phyloP scores from a whole-genome alignment of 768 basidiomycete genomes.

The Kwoniella bestiolae region DNA sequence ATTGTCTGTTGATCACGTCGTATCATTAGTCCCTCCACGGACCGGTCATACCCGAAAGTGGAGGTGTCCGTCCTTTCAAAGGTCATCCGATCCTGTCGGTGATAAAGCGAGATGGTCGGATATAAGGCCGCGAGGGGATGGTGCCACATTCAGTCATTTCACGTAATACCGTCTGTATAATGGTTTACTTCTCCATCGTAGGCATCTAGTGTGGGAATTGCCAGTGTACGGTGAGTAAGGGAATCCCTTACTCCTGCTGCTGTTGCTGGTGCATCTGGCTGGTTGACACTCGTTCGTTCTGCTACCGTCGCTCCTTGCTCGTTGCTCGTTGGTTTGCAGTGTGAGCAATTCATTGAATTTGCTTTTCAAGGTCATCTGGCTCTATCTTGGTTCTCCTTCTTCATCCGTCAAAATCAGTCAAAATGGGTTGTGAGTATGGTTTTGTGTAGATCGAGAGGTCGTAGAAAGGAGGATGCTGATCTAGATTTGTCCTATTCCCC shows the following conservation, averaged over 20 bases:
- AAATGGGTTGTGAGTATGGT: slow-evolving; percentile 43
- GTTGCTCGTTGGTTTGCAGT: slow-evolving; percentile 2
- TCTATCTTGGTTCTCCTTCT: slow-evolving; percentile 13
- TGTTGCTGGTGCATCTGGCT: background rate
- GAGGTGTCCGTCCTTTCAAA: background rate
- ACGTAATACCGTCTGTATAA: slow-evolving; percentile 9
- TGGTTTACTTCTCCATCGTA: background rate
- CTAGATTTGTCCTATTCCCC: background rate
- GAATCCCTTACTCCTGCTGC: background rate
- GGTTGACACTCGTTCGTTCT: background rate
- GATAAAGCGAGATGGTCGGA: background rate
- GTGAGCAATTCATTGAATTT: background rate
- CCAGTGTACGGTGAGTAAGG: background rate
- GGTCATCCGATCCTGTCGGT: slow-evolving; percentile 3
- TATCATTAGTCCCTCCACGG: background rate
- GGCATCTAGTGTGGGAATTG: background rate
- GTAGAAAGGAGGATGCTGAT: slow-evolving; percentile 9
- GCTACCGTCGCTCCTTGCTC: background rate
- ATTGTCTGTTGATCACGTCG: slow-evolving; percentile 10
- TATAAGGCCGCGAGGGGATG: background rate
- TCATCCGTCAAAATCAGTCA: slow-evolving; percentile 38
- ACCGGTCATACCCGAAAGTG: slow-evolving; percentile 14
- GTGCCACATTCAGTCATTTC: background rate
- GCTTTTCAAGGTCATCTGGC: slow-evolving; percentile 8
- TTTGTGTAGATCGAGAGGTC: background rate